phyloP scores from a whole-genome alignment of 805 yeast genomes.

The Nakazawaea laoshanensis region DNA sequence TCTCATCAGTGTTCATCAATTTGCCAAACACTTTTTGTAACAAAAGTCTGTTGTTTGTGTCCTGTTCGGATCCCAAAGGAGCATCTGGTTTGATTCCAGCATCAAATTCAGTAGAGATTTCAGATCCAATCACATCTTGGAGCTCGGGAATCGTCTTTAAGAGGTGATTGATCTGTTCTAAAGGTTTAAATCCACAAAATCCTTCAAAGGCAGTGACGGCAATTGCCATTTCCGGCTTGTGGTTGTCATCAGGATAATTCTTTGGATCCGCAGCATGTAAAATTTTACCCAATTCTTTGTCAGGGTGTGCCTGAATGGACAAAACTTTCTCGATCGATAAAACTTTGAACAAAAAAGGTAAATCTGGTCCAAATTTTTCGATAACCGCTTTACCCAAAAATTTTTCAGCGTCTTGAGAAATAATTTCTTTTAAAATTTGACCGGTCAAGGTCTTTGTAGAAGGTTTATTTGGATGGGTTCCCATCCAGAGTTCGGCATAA shows the following conservation, averaged over 20 bases:
- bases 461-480: slow-evolving; percentile 92
- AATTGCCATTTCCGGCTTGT: slow-evolving; percentile 99
- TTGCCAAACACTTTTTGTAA: slow-evolving; percentile 71
- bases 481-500: slow-evolving; percentile 99
- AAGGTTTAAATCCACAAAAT: slow-evolving; percentile 95
- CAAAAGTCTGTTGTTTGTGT: slow-evolving; percentile 48
- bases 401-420: slow-evolving; percentile 47
- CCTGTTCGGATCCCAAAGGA: slow-evolving; percentile 41
- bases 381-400: slow-evolving; percentile 54
- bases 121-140: slow-evolving; percentile 57
- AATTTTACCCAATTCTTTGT: slow-evolving; percentile 70
- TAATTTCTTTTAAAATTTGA: slow-evolving; percentile 56
- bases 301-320: slow-evolving; percentile 97
- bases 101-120: slow-evolving; percentile 45
- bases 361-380: slow-evolving; percentile 62
- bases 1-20: slow-evolving; percentile 78
- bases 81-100: slow-evolving; percentile 36
- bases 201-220: slow-evolving; percentile 96
- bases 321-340: slow-evolving; percentile 88
- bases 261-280: slow-evolving; percentile 80
- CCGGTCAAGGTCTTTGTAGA: slow-evolving; percentile 50
- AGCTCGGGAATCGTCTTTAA: slow-evolving; percentile 74
- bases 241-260: slow-evolving; percentile 96
- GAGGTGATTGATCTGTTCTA: slow-evolving; percentile 63
- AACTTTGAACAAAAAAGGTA: slow-evolving; percentile 93